Percentiles rank a stretch among this genome's conserved stretches.
These are phyloP conservation scores for Pseudozyma pruni DNA, from an alignment of 1,284 basidiomycete species.

Conservation along the genomic window DNA sequence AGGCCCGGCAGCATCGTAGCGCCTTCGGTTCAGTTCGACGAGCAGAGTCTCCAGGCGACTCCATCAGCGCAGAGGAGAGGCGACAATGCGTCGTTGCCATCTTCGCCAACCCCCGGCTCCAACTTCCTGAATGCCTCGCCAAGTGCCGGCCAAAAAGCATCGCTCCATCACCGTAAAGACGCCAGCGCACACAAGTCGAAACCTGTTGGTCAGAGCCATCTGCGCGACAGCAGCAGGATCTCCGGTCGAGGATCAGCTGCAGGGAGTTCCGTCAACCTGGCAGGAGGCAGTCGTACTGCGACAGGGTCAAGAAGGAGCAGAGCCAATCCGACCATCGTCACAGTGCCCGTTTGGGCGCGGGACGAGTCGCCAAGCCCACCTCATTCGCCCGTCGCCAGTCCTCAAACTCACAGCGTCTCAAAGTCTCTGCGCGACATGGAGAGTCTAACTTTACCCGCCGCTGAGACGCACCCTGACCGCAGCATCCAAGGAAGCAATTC, in stretches of 20 bases:
- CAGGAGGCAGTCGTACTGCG: slow-evolving; percentile 9
- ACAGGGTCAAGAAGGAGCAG: slow-evolving; percentile 18
- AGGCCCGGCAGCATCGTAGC: slow-evolving; percentile 27
- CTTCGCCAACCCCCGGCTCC: slow-evolving; percentile 18
- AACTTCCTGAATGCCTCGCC: slow-evolving; percentile 15
- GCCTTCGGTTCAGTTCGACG: slow-evolving; percentile 50
- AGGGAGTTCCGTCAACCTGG: slow-evolving; percentile 21
- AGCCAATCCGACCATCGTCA: slow-evolving; percentile 45
- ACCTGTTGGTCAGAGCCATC: slow-evolving; percentile 8
- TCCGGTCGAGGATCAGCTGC: slow-evolving; percentile 29
- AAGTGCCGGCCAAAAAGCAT: slow-evolving; percentile 1
- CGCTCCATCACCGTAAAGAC: slow-evolving; percentile 11
- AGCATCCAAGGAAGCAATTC: slow-evolving; percentile 12
- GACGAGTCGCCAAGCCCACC: slow-evolving; percentile 51
- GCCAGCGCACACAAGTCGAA: slow-evolving; percentile 7
- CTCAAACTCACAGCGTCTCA: slow-evolving; percentile 23
- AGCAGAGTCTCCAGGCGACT: slow-evolving; percentile 37
- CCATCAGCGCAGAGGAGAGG: slow-evolving; percentile 30
- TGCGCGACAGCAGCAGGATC: slow-evolving; percentile 12
- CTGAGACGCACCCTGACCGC: slow-evolving; percentile 15
- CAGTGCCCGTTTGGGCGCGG: slow-evolving; percentile 49
- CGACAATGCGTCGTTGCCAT: slow-evolving; percentile 27
- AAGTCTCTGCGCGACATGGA: slow-evolving; percentile 29
- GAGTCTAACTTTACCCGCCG: slow-evolving; percentile 19
- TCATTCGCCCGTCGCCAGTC: slow-evolving; percentile 27